phyloP scores from a whole-genome alignment of 495 filamentous ascomycete species.

The Aspergillus sclerotiicarbonarius region DNA sequence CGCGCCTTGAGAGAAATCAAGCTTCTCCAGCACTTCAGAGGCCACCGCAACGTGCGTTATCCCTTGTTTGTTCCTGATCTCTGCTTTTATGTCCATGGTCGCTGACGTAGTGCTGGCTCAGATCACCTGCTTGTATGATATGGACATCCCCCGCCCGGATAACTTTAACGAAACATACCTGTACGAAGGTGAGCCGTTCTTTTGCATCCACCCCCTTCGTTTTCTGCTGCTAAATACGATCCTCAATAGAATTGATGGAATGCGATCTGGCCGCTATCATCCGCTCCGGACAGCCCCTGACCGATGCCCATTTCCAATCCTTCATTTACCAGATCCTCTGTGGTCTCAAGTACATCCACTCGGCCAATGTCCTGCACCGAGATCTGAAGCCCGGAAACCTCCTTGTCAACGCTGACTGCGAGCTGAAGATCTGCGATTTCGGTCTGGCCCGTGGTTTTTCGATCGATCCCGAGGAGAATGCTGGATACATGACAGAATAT shows the following conservation, averaged over 20 bases:
- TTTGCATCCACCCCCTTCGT: neutral
- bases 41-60: slow-evolving; percentile 68
- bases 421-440: slow-evolving; percentile 99
- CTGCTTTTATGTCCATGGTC: slow-evolving; percentile 17
- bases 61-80: slow-evolving; percentile 4
- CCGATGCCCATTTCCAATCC: slow-evolving; percentile 93
- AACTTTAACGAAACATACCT: slow-evolving; percentile 99
- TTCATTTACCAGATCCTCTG: slow-evolving; percentile 96
- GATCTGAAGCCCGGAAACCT: slow-evolving; percentile 97
- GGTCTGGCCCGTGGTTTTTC: slow-evolving; percentile 95
- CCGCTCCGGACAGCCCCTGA: slow-evolving; percentile 90
- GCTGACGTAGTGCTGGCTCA: slow-evolving; percentile 44
- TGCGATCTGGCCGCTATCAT: slow-evolving; percentile 99
- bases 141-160: slow-evolving; percentile 97
- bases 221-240: neutral
- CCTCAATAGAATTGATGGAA: slow-evolving; percentile 88
- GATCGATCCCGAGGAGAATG: slow-evolving; percentile 96
- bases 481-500: slow-evolving; percentile 99
- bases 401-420: slow-evolving; percentile 96
- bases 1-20: slow-evolving; percentile 97
- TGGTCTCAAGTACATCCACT: slow-evolving; percentile 98
- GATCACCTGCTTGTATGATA: slow-evolving; percentile 99
- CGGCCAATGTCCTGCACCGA: slow-evolving; percentile 93
- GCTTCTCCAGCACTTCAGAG: slow-evolving; percentile 95
- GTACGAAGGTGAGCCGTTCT: slow-evolving; percentile 75